A percentile compares a stretch with the other conserved stretches of the same genome.
These are phyloP conservation scores for Termitomyces sp. DNA, from an alignment of 768 basidiomycete genomes.

Conservation along the genomic window DNA sequence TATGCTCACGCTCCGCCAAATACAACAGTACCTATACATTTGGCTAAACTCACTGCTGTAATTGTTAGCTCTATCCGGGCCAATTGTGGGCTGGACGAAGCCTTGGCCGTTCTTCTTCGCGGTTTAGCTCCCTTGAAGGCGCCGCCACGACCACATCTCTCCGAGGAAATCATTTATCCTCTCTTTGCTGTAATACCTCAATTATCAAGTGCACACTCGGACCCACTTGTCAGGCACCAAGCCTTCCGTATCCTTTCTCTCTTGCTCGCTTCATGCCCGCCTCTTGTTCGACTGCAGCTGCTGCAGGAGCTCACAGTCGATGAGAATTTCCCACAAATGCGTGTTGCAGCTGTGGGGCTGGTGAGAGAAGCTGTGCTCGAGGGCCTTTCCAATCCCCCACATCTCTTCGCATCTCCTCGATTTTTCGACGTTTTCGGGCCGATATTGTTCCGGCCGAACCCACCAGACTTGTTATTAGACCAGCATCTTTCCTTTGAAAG, in stretches of 20 bases:
- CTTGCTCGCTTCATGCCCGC: conserved; percentile 44
- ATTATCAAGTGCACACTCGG: conserved; percentile 59
- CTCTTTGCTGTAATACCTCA: conserved; percentile 49
- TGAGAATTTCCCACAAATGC: conserved; percentile 58
- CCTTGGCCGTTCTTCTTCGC: conserved; percentile 51
- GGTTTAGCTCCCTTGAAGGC: conserved; percentile 22
- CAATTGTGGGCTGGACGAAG: conserved; percentile 53
- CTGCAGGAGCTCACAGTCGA: conserved; percentile 51
- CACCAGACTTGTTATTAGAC: conserved; percentile 44
- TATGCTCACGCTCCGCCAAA: conserved; percentile 28
- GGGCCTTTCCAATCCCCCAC: conserved; percentile 31
- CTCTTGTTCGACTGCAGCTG: conserved; percentile 47
- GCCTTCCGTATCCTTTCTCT: conserved; percentile 57
- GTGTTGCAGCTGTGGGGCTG: conserved; percentile 63
- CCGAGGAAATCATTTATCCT: conserved; percentile 43
- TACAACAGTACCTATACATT: conserved; percentile 12
- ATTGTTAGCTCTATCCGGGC: conserved; percentile 50
- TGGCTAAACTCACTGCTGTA: conserved; percentile 34
- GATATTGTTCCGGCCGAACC: conserved; percentile 53
- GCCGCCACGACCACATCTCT: conserved; percentile 20
- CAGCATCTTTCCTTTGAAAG: conserved; percentile 33
- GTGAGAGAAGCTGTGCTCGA: conserved; percentile 66
- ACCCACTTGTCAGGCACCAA: conserved; percentile 54
- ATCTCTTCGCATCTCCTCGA: conserved; percentile 49
- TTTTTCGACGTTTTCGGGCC: conserved; percentile 59